These are phyloP conservation scores for Kwoniella heveanensis DNA, from an alignment of 768 basidiomycete genomes.

Conservation along the genomic window DNA sequence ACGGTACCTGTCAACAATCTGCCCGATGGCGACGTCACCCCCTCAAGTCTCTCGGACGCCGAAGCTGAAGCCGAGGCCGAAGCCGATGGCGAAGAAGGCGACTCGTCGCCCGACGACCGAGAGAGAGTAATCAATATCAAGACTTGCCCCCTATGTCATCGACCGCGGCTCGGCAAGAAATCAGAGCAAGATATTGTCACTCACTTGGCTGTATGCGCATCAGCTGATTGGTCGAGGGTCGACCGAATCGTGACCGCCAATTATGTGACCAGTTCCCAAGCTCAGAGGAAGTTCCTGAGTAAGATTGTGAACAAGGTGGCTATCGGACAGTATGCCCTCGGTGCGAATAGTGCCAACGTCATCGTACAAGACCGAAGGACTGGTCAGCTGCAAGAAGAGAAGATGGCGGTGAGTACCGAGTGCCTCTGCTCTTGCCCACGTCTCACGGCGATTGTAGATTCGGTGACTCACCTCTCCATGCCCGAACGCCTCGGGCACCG, in stretches of 20 bases:
- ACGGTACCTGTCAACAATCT: conserved; percentile 5
- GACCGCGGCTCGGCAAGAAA: conserved; percentile 78
- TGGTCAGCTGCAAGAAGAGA: conserved; percentile 93
- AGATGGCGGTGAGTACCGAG: conserved; percentile 64
- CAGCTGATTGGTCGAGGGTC: conserved; percentile 85
- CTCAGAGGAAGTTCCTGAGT: conserved; percentile 96
- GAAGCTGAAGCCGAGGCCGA: conserved; percentile 20
- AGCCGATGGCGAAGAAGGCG: conserved; percentile 1
- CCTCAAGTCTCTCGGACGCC: conserved; percentile 16
- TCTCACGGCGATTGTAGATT: neutral
- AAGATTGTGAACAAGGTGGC: conserved; percentile 84
- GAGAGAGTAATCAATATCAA: conserved; percentile 92
- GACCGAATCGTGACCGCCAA: conserved; percentile 88
- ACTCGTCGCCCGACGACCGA: conserved; percentile 49
- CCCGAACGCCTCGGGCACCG: neutral
- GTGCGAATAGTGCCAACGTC: conserved; percentile 97
- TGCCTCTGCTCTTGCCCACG: neutral
- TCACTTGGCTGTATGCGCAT: conserved; percentile 94
- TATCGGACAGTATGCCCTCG: conserved; percentile 81
- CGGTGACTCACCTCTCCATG: neutral
- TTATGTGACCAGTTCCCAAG: conserved; percentile 90
- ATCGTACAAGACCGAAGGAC: conserved; percentile 92
- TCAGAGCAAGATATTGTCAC: conserved; percentile 94
- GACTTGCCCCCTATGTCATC: conserved; percentile 90
- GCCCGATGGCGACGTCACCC: conserved; percentile 12